Conservation (phyloP, 2,329 filamentous ascomycete genomes). For the Diplodia seriata region DNA sequence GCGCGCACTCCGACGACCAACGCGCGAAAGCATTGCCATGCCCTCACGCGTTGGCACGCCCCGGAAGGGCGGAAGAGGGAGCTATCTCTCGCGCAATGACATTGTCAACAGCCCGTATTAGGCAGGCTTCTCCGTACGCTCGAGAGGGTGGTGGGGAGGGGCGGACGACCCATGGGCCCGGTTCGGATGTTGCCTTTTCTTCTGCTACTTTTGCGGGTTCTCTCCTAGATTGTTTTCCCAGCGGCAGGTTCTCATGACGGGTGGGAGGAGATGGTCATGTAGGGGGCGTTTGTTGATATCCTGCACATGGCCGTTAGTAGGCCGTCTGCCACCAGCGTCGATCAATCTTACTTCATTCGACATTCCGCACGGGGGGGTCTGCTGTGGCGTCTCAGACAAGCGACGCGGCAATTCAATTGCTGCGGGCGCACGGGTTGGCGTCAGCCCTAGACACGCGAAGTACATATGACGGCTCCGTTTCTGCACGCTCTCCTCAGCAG, state of each 20-base stretch:
- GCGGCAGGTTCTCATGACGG: background rate
- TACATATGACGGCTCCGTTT: constrained; percentile 6
- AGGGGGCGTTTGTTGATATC: constrained; percentile 26
- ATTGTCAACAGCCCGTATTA: constrained; percentile 78
- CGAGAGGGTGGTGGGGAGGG: no score
- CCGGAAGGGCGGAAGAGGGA: constrained; percentile 56
- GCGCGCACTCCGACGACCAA: constrained; percentile 82
- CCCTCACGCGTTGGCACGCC: constrained; percentile 54
- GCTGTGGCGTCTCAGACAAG: no score
- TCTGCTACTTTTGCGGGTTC: background rate
- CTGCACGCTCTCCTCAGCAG: constrained; percentile 18
- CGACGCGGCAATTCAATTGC: background rate
- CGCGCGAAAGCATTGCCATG: constrained; percentile 87
- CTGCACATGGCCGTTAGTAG: constrained; percentile 8
- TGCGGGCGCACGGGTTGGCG: background rate
- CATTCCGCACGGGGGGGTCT: background rate
- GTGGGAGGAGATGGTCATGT: background rate
- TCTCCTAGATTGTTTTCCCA: constrained; percentile 3
- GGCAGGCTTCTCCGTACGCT: background rate
- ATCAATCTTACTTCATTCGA: constrained; percentile 6
- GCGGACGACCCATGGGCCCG: background rate
- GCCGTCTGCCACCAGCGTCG: constrained; percentile 9
- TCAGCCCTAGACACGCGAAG: constrained; percentile 15
- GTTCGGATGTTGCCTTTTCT: background rate
- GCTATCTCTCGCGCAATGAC: constrained; percentile 79